Conservation (phyloP, 1,139 yeast species). For the Tardiomyces depauwii region DNA sequence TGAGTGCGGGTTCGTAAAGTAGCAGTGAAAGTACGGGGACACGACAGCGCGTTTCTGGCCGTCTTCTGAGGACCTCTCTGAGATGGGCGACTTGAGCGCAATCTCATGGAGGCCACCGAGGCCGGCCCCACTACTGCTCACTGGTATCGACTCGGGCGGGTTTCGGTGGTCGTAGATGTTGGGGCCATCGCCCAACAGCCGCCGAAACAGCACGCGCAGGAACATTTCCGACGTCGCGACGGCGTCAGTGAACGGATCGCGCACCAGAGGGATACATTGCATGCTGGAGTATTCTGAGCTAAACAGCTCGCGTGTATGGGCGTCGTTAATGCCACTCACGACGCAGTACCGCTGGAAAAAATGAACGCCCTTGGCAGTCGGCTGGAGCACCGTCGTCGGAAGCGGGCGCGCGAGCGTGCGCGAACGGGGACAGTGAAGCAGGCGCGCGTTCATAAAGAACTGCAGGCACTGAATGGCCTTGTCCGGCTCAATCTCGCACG, state of each 20-base stretch:
- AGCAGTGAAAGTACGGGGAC: slow-evolving; percentile 69
- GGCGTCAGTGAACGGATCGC: slow-evolving; percentile 50
- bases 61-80: slow-evolving; percentile 2
- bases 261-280: slow-evolving; percentile 57
- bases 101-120: slow-evolving; percentile 5
- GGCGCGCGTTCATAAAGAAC: slow-evolving; percentile 51
- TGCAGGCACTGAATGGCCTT: slow-evolving; percentile 41
- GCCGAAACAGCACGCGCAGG: slow-evolving; percentile 51
- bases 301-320: slow-evolving; percentile 28
- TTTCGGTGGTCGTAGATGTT: slow-evolving; percentile 56
- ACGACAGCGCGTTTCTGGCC: slow-evolving; percentile 10
- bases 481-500: slow-evolving; percentile 45
- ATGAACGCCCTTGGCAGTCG: slow-evolving; percentile 87
- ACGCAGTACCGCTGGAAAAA: slow-evolving; percentile 50
- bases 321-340: slow-evolving; percentile 40
- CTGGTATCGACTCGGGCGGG: slow-evolving; percentile 27
- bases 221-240: slow-evolving; percentile 55
- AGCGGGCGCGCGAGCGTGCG: slow-evolving; percentile 46
- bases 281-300: slow-evolving; percentile 54
- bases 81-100: slow-evolving; percentile 5
- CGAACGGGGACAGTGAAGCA: slow-evolving; percentile 69
- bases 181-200: slow-evolving; percentile 55
- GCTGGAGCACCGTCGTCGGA: slow-evolving; percentile 44
- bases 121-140: slow-evolving; percentile 2
- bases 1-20: slow-evolving; percentile 82